phyloP scores from a whole-genome alignment of 169 alveolate species.

The Plasmodium gonderi region DNA sequence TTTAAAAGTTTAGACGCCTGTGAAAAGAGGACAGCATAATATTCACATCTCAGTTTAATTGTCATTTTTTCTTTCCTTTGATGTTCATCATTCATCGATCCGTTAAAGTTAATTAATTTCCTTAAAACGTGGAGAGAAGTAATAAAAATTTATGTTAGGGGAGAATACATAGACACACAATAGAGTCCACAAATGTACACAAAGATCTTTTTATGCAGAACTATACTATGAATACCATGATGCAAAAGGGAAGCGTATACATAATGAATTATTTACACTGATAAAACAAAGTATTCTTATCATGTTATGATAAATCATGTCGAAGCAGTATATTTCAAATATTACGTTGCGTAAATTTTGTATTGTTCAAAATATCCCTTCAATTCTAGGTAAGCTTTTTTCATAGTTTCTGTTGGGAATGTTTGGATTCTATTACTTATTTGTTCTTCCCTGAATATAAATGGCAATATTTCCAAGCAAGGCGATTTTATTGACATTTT shows the following conservation, averaged over 20 bases:
- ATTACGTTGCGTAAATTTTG: conserved; percentile 70
- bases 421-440: conserved; percentile 71
- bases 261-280: not conserved
- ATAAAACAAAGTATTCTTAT: not conserved
- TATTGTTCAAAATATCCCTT: conserved; percentile 75
- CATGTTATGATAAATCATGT: not conserved
- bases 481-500: conserved; percentile 68
- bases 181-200: not conserved
- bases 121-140: not conserved
- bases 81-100: conserved; percentile 73
- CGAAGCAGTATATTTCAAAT: not conserved
- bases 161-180: not conserved
- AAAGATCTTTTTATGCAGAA: not conserved
- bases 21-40: conserved; percentile 70
- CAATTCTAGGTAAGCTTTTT: conserved; percentile 67
- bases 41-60: conserved; percentile 70
- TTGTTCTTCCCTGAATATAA: conserved; percentile 73
- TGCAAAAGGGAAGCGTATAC: not conserved
- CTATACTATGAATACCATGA: not conserved
- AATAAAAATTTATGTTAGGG: not conserved
- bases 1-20: conserved; percentile 72
- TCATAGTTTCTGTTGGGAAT: conserved; percentile 72
- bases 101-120: conserved; percentile 67
- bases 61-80: conserved; percentile 72
- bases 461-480: conserved; percentile 66